These are phyloP conservation scores for Plantago ovata DNA, from an alignment of 257 asterid species.

Conservation along the genomic window DNA sequence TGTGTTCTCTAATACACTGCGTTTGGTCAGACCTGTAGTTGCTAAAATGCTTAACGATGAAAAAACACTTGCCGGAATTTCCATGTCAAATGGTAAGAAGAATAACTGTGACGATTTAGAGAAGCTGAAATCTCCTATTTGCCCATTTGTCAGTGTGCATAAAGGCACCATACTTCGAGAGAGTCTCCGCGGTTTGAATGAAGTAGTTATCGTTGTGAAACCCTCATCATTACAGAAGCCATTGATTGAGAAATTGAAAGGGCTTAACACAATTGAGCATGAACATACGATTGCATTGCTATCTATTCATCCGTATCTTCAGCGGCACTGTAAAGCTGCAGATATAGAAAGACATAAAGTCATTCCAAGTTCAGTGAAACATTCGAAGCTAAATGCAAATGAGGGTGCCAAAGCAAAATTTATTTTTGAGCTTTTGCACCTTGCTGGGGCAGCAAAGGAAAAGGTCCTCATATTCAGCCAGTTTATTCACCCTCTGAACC, in stretches of 20 bases:
- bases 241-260: conserved; percentile 19
- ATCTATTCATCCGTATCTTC: conserved; percentile 24
- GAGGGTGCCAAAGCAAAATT: not conserved
- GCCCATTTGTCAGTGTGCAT: conserved; percentile 35
- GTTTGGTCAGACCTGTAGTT: too few relatives aligned
- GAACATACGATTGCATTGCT: too few relatives aligned
- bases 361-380: not conserved
- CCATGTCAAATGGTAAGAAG: conserved; percentile 24
- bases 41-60: too few relatives aligned
- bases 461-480: conserved; percentile 2
- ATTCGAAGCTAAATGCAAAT: not conserved
- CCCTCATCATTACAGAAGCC: conserved; percentile 25
- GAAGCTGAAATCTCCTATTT: too few relatives aligned
- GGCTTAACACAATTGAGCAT: too few relatives aligned
- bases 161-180: conserved; percentile 30
- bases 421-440: not conserved
- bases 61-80: too few relatives aligned
- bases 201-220: conserved; percentile 21
- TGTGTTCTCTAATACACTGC: too few relatives aligned
- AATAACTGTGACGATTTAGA: conserved; percentile 26
- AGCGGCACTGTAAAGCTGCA: not conserved
- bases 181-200: conserved; percentile 35
- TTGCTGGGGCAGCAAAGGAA: not conserved
- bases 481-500: not conserved
- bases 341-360: not conserved